Conservation (phyloP, 495 filamentous ascomycete genomes). For the Glonium stellatum region DNA sequence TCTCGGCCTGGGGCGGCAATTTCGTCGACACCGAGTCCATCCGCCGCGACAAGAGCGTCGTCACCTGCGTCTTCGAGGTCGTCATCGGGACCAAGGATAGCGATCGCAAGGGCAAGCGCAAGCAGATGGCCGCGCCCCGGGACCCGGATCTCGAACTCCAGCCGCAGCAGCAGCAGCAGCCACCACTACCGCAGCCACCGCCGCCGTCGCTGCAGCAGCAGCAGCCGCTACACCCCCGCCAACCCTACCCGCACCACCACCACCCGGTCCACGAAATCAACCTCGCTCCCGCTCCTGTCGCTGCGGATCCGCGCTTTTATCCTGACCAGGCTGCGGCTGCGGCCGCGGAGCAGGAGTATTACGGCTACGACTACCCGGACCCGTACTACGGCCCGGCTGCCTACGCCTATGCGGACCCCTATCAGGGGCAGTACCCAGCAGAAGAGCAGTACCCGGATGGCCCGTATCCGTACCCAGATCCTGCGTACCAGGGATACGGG, state of each 20-base stretch:
- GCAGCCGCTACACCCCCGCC: no score
- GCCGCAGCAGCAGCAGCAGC: no score
- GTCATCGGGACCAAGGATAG: conserved; percentile 84
- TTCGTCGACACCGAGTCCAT: conserved; percentile 88
- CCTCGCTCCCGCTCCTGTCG: no score
- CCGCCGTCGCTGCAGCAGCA: no score
- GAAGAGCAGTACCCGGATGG: conserved; percentile 8
- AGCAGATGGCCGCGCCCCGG: no score
- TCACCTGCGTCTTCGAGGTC: conserved; percentile 75
- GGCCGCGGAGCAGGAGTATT: conserved; percentile 25
- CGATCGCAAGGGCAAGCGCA: conserved; percentile 48
- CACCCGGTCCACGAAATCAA: no score
- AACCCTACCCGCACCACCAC: no score
- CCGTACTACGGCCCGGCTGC: conserved; percentile 23
- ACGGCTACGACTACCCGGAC: conserved; percentile 38
- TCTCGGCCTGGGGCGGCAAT: conserved; percentile 58
- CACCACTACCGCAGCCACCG: no score
- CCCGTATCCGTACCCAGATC: conserved; percentile 15
- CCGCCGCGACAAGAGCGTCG: conserved; percentile 78
- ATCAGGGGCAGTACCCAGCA: conserved; percentile 8
- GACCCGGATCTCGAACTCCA: conserved; percentile 21
- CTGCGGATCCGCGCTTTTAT: conserved; percentile 1
- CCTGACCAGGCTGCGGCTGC: no score
- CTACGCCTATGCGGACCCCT: no score
- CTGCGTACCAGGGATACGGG: conserved; percentile 12